Evolutionary conservation across 495 filamentous ascomycete species (phyloP).

Genomic region (Xylaria scruposa): DNA sequence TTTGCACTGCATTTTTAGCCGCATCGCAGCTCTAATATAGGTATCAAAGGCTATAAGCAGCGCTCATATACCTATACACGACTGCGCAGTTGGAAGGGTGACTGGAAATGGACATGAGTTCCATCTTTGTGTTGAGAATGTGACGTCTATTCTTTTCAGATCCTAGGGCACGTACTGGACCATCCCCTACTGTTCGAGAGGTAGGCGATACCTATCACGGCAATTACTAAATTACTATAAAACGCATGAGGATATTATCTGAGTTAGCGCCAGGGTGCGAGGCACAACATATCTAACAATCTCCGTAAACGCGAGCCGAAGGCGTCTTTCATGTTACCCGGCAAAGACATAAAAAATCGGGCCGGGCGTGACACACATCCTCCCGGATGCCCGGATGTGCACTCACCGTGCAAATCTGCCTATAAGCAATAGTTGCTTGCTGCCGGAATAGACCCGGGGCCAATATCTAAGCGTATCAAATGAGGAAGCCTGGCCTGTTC

Average conservation of each 20-base stretch:
- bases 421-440: not conserved
- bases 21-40: too few species aligned
- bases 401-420: not conserved
- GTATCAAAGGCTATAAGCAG: too few species aligned
- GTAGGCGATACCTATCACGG: not conserved
- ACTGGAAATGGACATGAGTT: too few species aligned
- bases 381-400: not conserved
- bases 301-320: not conserved
- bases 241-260: not conserved
- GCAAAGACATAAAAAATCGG: not conserved
- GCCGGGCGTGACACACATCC: not conserved
- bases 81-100: not conserved
- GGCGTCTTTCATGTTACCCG: not conserved
- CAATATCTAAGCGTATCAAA: not conserved
- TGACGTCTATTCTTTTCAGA: too few species aligned
- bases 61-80: too few species aligned
- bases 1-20: too few species aligned
- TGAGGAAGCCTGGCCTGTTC: too few species aligned
- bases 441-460: not conserved
- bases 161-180: too few species aligned
- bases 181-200: too few species aligned
- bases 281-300: too few species aligned
- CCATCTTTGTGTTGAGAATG: too few species aligned
- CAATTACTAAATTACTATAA: not conserved
- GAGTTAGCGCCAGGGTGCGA: not conserved